Conservation (phyloP, 2,329 filamentous ascomycete genomes). For the Epichloe sibirici region DNA sequence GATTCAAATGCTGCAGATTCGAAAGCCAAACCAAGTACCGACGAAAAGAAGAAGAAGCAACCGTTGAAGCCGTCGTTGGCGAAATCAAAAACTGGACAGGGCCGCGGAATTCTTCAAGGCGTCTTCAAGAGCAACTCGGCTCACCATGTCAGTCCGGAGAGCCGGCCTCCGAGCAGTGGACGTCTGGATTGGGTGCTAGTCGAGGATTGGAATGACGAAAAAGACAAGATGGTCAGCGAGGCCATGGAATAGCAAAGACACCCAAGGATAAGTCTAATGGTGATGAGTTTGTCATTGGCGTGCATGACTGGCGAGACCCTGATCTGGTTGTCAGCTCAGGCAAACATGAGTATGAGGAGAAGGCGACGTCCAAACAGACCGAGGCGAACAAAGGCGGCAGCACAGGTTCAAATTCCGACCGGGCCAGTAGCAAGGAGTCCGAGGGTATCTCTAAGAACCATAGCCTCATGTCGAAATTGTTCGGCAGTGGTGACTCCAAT, state of each 20-base stretch:
- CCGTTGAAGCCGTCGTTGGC: conserved; percentile 10
- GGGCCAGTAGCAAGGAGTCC: neutral
- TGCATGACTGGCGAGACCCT: conserved; percentile 77
- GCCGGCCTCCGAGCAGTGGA: conserved; percentile 59
- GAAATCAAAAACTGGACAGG: conserved; percentile 6
- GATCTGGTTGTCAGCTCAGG: conserved; percentile 28
- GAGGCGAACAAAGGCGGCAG: neutral
- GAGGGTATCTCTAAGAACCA: conserved; percentile 25
- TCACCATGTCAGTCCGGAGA: conserved; percentile 33
- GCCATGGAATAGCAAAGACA: conserved; percentile 19
- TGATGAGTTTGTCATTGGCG: conserved; percentile 62
- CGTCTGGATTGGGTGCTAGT: conserved; percentile 62
- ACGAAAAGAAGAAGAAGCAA: conserved; percentile 12
- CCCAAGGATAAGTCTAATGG: conserved; percentile 4
- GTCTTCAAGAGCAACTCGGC: conserved; percentile 13
- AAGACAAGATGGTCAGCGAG: conserved; percentile 30
- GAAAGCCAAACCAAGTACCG: conserved; percentile 17
- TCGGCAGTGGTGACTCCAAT: conserved; percentile 30
- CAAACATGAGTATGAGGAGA: conserved; percentile 4
- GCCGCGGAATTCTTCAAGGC: neutral
- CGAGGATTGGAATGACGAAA: conserved; percentile 52
- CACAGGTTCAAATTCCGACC: neutral
- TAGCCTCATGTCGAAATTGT: conserved; percentile 36
- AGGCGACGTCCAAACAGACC: neutral
- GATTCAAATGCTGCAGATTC: conserved; percentile 19